Evolutionary conservation across 192 early-diverging fungal species (phyloP).

Genomic region (Coemansia sp.): DNA sequence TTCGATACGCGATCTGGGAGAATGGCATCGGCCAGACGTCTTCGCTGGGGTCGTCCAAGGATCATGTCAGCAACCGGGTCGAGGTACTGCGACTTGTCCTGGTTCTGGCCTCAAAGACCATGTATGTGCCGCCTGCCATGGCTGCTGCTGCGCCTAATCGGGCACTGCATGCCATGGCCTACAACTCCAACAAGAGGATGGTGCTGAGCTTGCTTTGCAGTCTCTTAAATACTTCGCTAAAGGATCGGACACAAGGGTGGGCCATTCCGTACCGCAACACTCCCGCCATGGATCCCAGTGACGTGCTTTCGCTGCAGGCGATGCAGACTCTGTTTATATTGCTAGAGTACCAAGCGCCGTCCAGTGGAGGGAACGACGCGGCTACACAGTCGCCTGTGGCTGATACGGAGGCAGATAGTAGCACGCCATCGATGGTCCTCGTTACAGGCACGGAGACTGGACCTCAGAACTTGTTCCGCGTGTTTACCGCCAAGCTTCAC

Average conservation of each 20-base stretch:
- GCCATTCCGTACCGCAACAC: conserved; percentile 86
- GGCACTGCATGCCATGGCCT: conserved; percentile 40
- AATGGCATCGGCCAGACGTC: conserved; percentile 72
- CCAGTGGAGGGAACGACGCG: conserved; percentile 1
- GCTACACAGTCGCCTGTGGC: background rate
- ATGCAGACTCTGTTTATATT: conserved; percentile 62
- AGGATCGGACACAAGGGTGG: conserved; percentile 86
- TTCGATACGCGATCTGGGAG: conserved; percentile 75
- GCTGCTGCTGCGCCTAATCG: conserved; percentile 27
- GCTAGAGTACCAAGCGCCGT: conserved; percentile 66
- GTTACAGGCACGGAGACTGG: conserved; percentile 38
- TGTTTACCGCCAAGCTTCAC: conserved; percentile 80
- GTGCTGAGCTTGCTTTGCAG: conserved; percentile 81
- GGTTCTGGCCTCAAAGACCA: conserved; percentile 73
- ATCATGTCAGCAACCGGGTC: conserved; percentile 69
- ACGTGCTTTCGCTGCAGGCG: conserved; percentile 70
- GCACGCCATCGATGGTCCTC: conserved; percentile 40
- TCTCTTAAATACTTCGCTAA: conserved; percentile 77
- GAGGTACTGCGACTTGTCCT: conserved; percentile 79
- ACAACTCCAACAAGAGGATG: conserved; percentile 58
- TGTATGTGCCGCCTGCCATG: conserved; percentile 64
- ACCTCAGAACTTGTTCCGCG: conserved; percentile 70
- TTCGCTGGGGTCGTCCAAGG: conserved; percentile 66
- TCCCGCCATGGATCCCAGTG: conserved; percentile 67
- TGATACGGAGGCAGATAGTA: conserved; percentile 11